A percentile compares a stretch with the other conserved stretches of the same genome.
Evolutionary conservation across 805 yeast species (phyloP).

Genomic region (Candida khao-thaluensis): DNA sequence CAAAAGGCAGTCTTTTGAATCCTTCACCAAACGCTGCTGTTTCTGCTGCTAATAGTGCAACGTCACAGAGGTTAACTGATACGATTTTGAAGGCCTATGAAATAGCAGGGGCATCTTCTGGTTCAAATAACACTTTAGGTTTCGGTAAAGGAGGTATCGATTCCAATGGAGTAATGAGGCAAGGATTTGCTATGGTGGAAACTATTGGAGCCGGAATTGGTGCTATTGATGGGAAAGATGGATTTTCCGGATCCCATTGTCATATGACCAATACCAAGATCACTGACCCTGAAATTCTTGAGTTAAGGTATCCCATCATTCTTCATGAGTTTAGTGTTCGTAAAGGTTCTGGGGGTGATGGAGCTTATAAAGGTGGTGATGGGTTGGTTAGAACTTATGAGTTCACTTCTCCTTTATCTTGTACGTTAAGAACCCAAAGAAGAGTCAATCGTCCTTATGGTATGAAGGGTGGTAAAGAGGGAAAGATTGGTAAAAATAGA

Average conservation of each 20-base stretch:
- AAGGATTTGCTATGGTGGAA: slow-evolving; percentile 17
- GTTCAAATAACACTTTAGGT: slow-evolving; percentile 15
- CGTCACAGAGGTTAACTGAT: slow-evolving; percentile 24
- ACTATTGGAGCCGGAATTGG: slow-evolving; percentile 16
- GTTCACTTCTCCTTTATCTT: slow-evolving; percentile 14
- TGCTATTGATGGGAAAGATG: slow-evolving; percentile 12
- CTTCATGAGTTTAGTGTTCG: slow-evolving; percentile 14
- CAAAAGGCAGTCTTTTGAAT: slow-evolving; percentile 19
- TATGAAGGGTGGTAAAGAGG: slow-evolving; percentile 27
- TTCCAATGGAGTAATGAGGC: slow-evolving; percentile 12
- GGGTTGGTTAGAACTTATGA: slow-evolving; percentile 17
- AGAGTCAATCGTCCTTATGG: slow-evolving; percentile 19
- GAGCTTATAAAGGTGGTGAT: slow-evolving; percentile 18
- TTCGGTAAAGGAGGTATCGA: slow-evolving; percentile 17
- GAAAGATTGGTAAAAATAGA: slow-evolving; percentile 36
- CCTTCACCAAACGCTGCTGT: slow-evolving; percentile 25
- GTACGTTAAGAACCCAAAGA: slow-evolving; percentile 18
- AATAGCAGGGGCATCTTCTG: slow-evolving; percentile 22
- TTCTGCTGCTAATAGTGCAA: slow-evolving; percentile 24
- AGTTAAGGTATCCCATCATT: slow-evolving; percentile 15
- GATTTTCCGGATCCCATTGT: slow-evolving; percentile 35
- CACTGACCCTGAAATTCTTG: slow-evolving; percentile 18
- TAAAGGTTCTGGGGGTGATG: slow-evolving; percentile 16
- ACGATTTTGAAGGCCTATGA: slow-evolving; percentile 24
- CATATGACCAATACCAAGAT: slow-evolving; percentile 40